Evolutionary conservation across 2,329 filamentous ascomycete genomes (phyloP).

Genomic region (Ceratocystis alfenasii): DNA sequence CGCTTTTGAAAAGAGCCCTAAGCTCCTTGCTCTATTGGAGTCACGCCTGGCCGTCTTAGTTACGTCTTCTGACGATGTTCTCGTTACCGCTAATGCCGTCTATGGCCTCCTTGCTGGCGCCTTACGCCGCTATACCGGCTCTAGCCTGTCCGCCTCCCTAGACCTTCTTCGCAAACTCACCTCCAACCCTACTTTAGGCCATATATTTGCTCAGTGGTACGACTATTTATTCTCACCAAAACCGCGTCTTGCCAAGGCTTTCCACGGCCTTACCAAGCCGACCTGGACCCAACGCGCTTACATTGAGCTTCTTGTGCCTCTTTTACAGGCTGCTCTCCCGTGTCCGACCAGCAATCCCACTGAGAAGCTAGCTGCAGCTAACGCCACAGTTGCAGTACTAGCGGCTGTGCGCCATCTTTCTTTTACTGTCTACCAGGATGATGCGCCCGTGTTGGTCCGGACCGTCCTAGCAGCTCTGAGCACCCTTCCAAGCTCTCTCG

Average conservation of each 20-base stretch:
- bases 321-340: conserved; percentile 36
- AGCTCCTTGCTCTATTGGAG: conserved; percentile 24
- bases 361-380: conserved; percentile 28
- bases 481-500: conserved; percentile 33
- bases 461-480: conserved; percentile 39
- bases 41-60: conserved; percentile 9
- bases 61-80: conserved; percentile 6
- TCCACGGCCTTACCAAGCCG: conserved; percentile 35
- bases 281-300: conserved; percentile 42
- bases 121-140: conserved; percentile 31
- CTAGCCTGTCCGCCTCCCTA: conserved; percentile 29
- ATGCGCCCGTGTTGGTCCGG: conserved; percentile 37
- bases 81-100: conserved; percentile 24
- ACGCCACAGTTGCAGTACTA: conserved; percentile 39
- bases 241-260: conserved; percentile 31
- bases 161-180: conserved; percentile 31
- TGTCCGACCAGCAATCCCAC: conserved; percentile 25
- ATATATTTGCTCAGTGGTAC: conserved; percentile 34
- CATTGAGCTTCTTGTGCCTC: conserved; percentile 35
- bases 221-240: conserved; percentile 35
- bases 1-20: conserved; percentile 29
- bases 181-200: conserved; percentile 28
- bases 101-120: conserved; percentile 29
- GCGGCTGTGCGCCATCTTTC: conserved; percentile 39
- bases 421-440: conserved; percentile 41